Evolutionary conservation across 768 basidiomycete species (phyloP), one percentile per base, ranked within the genome.

Genomic region (Grammothele lineata): DNA sequence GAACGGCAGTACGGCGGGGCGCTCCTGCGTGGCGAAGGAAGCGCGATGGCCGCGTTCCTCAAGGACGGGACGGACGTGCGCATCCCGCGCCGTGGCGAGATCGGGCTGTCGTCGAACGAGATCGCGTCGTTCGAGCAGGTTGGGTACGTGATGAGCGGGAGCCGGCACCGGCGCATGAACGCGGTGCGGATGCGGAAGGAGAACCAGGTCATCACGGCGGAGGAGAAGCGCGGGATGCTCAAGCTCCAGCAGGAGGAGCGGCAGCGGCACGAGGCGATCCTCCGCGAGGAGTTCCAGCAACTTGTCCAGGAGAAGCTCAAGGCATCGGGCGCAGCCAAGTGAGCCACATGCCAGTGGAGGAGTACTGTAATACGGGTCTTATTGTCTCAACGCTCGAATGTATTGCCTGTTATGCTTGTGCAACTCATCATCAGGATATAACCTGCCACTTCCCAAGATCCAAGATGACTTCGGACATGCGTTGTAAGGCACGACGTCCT

Each of bases 161-260:
- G 83, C 59, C 73, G 95, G 52, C 93, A 99, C 66, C 79, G 88
- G 54, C 78, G 92, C 66, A 99, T 99, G 96, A 99, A 98, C 57
- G 95, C 96, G 1, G 95, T 99, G 36, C 88, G 96, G 50, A 89
- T 99, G 83, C 74, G 95, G 62, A 98, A 98, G 75, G 96, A 99
- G 73, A 97, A 99, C 71, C 96, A 99, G 70, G 94, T 98, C 54
- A 99, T 99, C 63, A 91, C 87, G 58, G 93, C 95, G 1, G 96
- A 98, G 69, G 96, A 99, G 76, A 98, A 98, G 76, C 71, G 96
- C 26, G 90, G 92, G 27, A 94, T 98, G 48, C 63, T 98, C 63
- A 95, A 96, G 69, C 60, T 97, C 66, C 95, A 97, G 69, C 87
- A 74, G 63, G 95, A 97, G 65, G 96, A 99, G 70, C 81, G 87